These are phyloP conservation scores for Pelargonium australe DNA, from an alignment of 441 rosid genomes.

Conservation along the genomic window DNA sequence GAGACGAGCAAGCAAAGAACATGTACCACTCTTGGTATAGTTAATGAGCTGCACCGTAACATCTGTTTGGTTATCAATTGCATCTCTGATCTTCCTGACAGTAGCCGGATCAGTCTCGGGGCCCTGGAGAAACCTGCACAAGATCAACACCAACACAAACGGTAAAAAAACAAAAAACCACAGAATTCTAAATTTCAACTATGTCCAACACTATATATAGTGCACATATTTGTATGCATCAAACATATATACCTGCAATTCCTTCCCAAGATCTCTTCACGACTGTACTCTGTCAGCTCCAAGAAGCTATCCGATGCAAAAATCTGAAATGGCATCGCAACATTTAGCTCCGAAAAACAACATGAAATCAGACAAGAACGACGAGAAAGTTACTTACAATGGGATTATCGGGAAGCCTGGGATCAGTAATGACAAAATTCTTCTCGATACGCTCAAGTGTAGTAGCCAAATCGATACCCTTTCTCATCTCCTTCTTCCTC, in stretches of 20 bases:
- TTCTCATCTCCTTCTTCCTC: slow-evolving; percentile 92
- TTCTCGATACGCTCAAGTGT: slow-evolving; percentile 99
- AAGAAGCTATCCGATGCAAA: slow-evolving; percentile 98
- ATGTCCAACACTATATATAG: not conserved
- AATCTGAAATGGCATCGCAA: slow-evolving; percentile 42
- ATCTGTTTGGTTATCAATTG: slow-evolving; percentile 85
- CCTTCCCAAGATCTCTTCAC: slow-evolving; percentile 95
- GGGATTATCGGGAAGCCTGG: slow-evolving; percentile 96
- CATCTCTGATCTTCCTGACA: slow-evolving; percentile 79
- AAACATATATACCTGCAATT: slow-evolving; percentile 65
- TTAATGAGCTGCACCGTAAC: slow-evolving; percentile 94
- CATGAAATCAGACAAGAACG: too few relatives aligned
- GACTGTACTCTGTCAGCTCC: slow-evolving; percentile 94
- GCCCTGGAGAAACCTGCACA: slow-evolving; percentile 81
- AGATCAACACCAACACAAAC: slow-evolving; percentile 8
- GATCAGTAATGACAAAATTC: slow-evolving; percentile 96
- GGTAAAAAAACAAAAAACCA: not conserved
- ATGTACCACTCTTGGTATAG: slow-evolving; percentile 84
- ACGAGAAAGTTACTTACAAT: slow-evolving; percentile 47
- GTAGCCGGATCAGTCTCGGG: slow-evolving; percentile 96
- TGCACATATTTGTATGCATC: not conserved
- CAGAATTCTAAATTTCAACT: not conserved
- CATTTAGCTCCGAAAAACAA: not conserved
- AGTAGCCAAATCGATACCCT: slow-evolving; percentile 97
- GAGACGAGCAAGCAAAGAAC: slow-evolving; percentile 2